Evolutionary conservation across 768 basidiomycete genomes (phyloP).

Genomic region (Mycena crocata): DNA sequence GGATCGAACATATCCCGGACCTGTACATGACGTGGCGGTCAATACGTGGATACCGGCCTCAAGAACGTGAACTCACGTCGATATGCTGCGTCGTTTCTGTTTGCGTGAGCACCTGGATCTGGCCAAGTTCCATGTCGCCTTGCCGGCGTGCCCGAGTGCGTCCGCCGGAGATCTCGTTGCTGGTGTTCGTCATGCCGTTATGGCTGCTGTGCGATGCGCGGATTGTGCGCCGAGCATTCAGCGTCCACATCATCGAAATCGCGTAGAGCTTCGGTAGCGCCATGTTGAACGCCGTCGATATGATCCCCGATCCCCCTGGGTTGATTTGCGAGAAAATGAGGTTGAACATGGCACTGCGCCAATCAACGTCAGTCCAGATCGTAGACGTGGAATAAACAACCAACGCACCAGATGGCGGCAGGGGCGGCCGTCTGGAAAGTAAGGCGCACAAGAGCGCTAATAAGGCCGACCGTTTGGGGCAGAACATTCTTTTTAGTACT

Average conservation of each 20-base stretch:
- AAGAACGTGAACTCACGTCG: not conserved
- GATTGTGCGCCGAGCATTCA: no score
- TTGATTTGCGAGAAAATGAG: constrained; percentile 17
- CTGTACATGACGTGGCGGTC: no score
- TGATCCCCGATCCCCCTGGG: not conserved
- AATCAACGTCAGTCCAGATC: not conserved
- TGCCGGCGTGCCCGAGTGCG: no score
- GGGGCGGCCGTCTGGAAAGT: constrained; percentile 18
- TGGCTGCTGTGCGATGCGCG: no score
- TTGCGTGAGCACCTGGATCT: not conserved
- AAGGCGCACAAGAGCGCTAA: constrained; percentile 13
- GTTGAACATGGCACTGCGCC: constrained; percentile 13
- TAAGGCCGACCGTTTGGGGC: constrained; percentile 2
- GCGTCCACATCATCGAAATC: constrained; percentile 19
- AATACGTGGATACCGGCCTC: no score
- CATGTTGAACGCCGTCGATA: constrained; percentile 20
- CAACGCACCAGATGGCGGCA: constrained; percentile 9
- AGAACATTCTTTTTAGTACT: not conserved
- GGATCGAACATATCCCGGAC: no score
- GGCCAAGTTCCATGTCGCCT: not conserved
- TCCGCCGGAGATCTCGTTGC: no score
- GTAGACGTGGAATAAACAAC: not conserved
- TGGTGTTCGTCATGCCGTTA: no score
- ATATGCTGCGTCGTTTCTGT: not conserved
- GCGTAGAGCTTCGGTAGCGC: constrained; percentile 17